These are phyloP conservation scores for Emmonsiellopsis sp. DNA, from an alignment of 2,329 filamentous ascomycete species.

Conservation along the genomic window DNA sequence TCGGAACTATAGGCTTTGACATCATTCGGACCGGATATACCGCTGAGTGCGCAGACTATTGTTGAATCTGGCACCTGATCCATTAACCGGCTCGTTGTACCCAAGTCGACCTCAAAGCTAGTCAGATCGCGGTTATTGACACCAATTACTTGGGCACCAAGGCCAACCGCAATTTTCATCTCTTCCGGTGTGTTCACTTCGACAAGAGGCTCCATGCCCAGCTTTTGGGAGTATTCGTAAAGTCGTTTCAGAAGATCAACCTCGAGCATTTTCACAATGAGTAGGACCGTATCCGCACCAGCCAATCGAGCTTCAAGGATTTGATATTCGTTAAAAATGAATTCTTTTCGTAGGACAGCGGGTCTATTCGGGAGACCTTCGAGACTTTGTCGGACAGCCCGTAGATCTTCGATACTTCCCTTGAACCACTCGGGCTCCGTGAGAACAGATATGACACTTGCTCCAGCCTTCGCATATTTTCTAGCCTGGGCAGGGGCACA, in stretches of 20 bases:
- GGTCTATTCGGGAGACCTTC: constrained; percentile 86
- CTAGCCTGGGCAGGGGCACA: constrained; percentile 84
- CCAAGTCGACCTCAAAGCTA: constrained; percentile 92
- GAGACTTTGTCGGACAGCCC: constrained; percentile 78
- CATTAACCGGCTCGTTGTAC: constrained; percentile 81
- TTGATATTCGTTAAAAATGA: constrained; percentile 96
- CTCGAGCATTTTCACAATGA: constrained; percentile 98
- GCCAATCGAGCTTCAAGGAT: constrained; percentile 89
- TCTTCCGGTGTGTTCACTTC: constrained; percentile 93
- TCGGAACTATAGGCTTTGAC: constrained; percentile 80
- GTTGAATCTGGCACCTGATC: constrained; percentile 77
- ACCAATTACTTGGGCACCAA: constrained; percentile 86
- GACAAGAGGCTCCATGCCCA: constrained; percentile 96
- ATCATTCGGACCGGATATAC: constrained; percentile 81
- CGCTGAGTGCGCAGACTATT: constrained; percentile 86
- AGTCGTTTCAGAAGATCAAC: constrained; percentile 61
- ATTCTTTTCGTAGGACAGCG: constrained; percentile 88
- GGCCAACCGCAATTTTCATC: constrained; percentile 76
- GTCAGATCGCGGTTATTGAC: constrained; percentile 97
- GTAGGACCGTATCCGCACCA: constrained; percentile 84
- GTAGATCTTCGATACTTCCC: constrained; percentile 87
- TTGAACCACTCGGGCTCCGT: constrained; percentile 99
- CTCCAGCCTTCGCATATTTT: constrained; percentile 85
- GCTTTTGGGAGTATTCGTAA: constrained; percentile 77
- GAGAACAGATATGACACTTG: constrained; percentile 95